phyloP scores from a whole-genome alignment of 2,329 filamentous ascomycete species.

The Calonectria pseudoturangicola region DNA sequence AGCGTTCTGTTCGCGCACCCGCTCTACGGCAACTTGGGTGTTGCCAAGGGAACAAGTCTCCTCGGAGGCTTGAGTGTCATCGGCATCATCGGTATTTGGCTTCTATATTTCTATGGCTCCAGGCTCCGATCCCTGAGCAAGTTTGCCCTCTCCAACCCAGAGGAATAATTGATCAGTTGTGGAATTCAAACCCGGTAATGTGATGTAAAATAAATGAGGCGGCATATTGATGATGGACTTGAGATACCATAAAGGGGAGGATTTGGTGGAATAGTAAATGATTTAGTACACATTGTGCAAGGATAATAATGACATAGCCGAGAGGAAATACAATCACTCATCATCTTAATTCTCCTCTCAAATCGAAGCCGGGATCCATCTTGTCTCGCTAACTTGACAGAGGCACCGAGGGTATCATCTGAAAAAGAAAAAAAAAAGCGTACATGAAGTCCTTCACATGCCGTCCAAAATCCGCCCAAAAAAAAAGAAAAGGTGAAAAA shows the following conservation, averaged over 20 bases:
- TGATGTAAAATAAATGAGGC: background rate
- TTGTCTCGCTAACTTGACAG: background rate
- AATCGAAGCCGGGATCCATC: background rate
- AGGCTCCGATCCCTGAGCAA: slow-evolving; percentile 73
- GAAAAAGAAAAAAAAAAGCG: no score
- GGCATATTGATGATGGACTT: background rate
- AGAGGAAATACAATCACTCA: slow-evolving; percentile 21
- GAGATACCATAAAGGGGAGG: slow-evolving; percentile 8
- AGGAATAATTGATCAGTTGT: slow-evolving; percentile 34
- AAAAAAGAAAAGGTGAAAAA: background rate
- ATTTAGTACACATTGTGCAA: background rate
- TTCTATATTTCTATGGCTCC: slow-evolving; percentile 75
- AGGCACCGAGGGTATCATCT: background rate
- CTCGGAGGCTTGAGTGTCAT: slow-evolving; percentile 73
- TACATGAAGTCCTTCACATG: background rate
- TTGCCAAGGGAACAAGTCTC: slow-evolving; percentile 74
- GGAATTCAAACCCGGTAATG: background rate
- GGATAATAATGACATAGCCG: background rate
- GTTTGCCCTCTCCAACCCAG: slow-evolving; percentile 68
- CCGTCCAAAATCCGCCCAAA: background rate
- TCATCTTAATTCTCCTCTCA: background rate
- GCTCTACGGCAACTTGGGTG: slow-evolving; percentile 75
- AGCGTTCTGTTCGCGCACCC: slow-evolving; percentile 77
- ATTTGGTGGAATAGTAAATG: background rate
- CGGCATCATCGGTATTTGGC: slow-evolving; percentile 75